phyloP scores from a whole-genome alignment of 371 early-diverging fungal species.

The Capillidium heterosporum region DNA sequence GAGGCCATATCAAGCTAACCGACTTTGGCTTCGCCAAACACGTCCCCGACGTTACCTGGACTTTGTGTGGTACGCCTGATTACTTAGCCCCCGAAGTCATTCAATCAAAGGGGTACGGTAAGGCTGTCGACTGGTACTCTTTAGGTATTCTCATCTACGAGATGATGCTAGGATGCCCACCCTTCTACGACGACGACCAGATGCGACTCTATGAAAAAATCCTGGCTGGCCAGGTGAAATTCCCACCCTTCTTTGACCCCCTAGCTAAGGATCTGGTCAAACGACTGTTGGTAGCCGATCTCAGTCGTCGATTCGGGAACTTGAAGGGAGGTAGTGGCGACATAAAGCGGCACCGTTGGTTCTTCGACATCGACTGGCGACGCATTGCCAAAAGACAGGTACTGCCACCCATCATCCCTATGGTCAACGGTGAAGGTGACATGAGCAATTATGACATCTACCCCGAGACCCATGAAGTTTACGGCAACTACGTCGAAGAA shows the following conservation, averaged over 20 bases:
- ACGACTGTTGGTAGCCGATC: conserved; percentile 23
- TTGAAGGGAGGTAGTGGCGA: conserved; percentile 48
- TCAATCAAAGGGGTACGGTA: conserved; percentile 30
- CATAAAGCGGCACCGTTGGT: conserved; percentile 40
- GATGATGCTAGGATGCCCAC: conserved; percentile 43
- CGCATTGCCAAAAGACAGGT: conserved; percentile 50
- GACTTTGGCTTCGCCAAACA: conserved; percentile 65
- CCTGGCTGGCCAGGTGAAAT: conserved; percentile 27
- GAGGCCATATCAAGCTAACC: conserved; percentile 48
- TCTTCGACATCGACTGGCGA: conserved; percentile 34
- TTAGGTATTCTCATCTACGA: conserved; percentile 62
- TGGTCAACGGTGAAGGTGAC: conserved; percentile 70
- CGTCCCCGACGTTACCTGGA: conserved; percentile 18
- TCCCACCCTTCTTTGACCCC: conserved; percentile 17
- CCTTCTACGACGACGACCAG: conserved; percentile 32
- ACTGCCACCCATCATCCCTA: conserved; percentile 80
- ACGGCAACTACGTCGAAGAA: conserved; percentile 19
- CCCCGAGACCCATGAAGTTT: conserved; percentile 59
- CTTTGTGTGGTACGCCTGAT: conserved; percentile 66
- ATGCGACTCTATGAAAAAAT: conserved; percentile 34
- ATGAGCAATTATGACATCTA: conserved; percentile 89
- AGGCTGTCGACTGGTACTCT: conserved; percentile 62
- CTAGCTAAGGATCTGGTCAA: conserved; percentile 21
- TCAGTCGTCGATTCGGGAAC: conserved; percentile 24
- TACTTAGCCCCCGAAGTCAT: conserved; percentile 52